Conservation (phyloP, 768 basidiomycete genomes). For the Tulasnella sp. region DNA sequence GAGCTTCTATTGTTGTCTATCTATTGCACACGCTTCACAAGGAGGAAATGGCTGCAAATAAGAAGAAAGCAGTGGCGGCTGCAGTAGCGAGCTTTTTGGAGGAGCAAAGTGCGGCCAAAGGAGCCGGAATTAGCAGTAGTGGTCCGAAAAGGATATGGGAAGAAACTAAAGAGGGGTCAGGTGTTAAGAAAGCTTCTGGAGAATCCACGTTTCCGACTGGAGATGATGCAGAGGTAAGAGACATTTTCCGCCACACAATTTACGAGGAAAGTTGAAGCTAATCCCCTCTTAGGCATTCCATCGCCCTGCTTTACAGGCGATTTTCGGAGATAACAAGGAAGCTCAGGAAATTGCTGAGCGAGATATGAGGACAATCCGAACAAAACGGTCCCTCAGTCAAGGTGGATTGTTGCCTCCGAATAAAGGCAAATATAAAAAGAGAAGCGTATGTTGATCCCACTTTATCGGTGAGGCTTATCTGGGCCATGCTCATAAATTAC, state of each 20-base stretch:
- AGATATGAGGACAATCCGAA: slow-evolving; percentile 12
- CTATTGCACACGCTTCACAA: slow-evolving; percentile 3
- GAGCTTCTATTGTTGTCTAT: slow-evolving; percentile 5
- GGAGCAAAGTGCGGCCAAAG: neutral
- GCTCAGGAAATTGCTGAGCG: slow-evolving; percentile 8
- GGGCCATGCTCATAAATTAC: neutral
- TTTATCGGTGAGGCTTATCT: neutral
- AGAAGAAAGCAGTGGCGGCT: neutral
- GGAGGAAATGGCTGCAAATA: slow-evolving; percentile 2
- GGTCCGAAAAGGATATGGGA: neutral
- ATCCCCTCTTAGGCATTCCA: too few species aligned
- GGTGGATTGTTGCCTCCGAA: slow-evolving; percentile 8
- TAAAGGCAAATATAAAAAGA: slow-evolving; percentile 14
- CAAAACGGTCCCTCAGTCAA: slow-evolving; percentile 6
- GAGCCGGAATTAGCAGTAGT: neutral
- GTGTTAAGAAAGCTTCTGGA: neutral
- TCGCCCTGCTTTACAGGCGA: too few species aligned
- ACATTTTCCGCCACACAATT: neutral
- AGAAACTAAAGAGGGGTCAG: neutral
- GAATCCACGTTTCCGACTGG: neutral
- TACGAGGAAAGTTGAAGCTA: neutral
- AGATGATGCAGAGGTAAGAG: neutral
- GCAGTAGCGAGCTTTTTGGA: neutral
- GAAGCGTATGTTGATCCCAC: neutral
- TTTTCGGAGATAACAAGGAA: slow-evolving; percentile 13